Conservation (phyloP, 2,329 filamentous ascomycete genomes). For the Ophiobolus disseminans region DNA sequence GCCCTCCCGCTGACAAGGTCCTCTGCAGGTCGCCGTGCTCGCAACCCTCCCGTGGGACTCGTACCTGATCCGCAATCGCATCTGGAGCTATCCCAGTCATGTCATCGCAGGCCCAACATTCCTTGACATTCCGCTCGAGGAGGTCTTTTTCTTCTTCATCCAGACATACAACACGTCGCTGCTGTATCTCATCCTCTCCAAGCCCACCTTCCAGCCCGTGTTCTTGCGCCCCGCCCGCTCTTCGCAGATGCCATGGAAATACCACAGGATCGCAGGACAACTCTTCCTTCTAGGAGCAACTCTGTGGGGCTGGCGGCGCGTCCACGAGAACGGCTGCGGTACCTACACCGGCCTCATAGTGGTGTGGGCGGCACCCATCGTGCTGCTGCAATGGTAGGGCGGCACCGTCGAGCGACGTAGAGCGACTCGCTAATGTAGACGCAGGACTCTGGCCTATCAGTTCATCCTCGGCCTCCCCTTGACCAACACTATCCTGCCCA, state of each 20-base stretch:
- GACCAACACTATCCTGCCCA: constrained; percentile 65
- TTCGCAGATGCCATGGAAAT: constrained; percentile 51
- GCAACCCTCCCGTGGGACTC: constrained; percentile 80
- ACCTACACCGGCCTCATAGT: constrained; percentile 76
- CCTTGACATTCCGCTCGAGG: constrained; percentile 72
- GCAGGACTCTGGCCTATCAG: constrained; percentile 66
- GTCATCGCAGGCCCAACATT: constrained; percentile 69
- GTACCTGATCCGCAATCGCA: constrained; percentile 70
- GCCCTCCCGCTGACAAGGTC: constrained; percentile 30
- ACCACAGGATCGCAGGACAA: constrained; percentile 57
- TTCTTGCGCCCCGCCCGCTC: constrained; percentile 54
- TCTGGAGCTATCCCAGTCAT: constrained; percentile 75
- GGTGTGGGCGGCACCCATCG: constrained; percentile 71
- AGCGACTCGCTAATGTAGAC: constrained; percentile 6
- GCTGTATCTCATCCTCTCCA: constrained; percentile 72
- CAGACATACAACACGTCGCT: constrained; percentile 77
- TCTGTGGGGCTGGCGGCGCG: constrained; percentile 54
- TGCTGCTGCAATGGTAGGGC: constrained; percentile 66
- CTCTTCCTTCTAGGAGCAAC: constrained; percentile 55
- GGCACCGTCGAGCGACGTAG: neutral
- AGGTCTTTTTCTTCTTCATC: constrained; percentile 79
- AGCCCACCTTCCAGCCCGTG: constrained; percentile 64
- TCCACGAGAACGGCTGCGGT: constrained; percentile 56
- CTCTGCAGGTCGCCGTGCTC: constrained; percentile 67
- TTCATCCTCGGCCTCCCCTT: constrained; percentile 68